These are phyloP conservation scores for Parasarocladium wereldwijsianum DNA, from an alignment of 2,329 filamentous ascomycete species.

Conservation along the genomic window DNA sequence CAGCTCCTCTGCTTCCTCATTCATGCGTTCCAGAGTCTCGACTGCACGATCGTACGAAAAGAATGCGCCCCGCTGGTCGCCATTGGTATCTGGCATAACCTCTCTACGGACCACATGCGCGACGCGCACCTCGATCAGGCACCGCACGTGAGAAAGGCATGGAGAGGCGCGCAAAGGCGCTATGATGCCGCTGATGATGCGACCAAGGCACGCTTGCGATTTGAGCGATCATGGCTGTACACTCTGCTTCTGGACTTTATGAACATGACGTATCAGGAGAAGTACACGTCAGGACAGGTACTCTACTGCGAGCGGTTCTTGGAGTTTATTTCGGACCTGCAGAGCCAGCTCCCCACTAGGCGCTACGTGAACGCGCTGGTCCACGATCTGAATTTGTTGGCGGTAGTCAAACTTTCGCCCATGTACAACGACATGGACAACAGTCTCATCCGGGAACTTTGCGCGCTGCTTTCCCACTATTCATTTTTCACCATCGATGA, in stretches of 20 bases:
- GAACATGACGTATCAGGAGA: conserved; percentile 49
- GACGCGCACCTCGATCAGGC: conserved; percentile 60
- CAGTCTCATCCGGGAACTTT: conserved; percentile 65
- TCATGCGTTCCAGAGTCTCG: conserved; percentile 82
- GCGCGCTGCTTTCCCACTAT: conserved; percentile 71
- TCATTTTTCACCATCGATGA: conserved; percentile 83
- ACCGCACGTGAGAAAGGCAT: conserved; percentile 70
- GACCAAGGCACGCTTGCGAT: conserved; percentile 65
- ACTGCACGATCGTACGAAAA: conserved; percentile 77
- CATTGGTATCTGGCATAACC: conserved; percentile 89
- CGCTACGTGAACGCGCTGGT: conserved; percentile 85
- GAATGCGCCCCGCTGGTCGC: conserved; percentile 93
- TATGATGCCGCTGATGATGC: conserved; percentile 76
- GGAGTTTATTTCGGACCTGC: conserved; percentile 78
- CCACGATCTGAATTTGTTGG: conserved; percentile 69
- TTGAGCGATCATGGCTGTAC: conserved; percentile 90
- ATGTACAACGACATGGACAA: conserved; percentile 64
- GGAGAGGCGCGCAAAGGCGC: conserved; percentile 74
- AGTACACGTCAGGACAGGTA: conserved; percentile 44
- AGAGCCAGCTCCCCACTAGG: conserved; percentile 86
- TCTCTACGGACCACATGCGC: conserved; percentile 62
- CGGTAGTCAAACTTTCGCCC: conserved; percentile 64
- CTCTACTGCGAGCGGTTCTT: conserved; percentile 86
- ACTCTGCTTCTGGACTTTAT: conserved; percentile 75
- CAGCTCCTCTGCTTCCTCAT: conserved; percentile 86